Evolutionary conservation across 768 basidiomycete species (phyloP), one percentile per base, ranked within the genome.

Genomic region (Serendipita sp.): DNA sequence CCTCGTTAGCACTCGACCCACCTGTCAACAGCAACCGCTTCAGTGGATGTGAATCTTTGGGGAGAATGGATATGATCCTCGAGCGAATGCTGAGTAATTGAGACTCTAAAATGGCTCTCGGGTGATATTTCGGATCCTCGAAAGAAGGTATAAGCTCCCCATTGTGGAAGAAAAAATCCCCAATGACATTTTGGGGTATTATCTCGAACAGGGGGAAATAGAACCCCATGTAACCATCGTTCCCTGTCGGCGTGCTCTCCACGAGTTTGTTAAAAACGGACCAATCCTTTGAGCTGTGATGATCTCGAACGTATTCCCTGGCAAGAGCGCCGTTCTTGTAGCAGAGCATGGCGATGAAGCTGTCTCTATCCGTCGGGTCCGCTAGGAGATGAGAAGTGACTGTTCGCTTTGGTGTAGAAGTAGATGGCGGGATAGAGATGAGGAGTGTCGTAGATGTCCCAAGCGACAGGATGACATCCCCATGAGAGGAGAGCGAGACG

Each of bases 361-460:
- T 83, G 18, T 68, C 70, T n/a, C 78, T 76, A 45, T 62, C 65
- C 0, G 84, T 85, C 2, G 86, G 89, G 71, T 87, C 84, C 0
- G 86, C 79, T 65, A 88, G 81, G 18, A 86, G 78, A 73, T 88
- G 88, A 3, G 86, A 89, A 5, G 84, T 85, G 2, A 84, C 88
- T 71, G 86, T 81, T 66, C 88, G 76, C 72, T 81, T 80, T 2
- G 88, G 87, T 15, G 85, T 80, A 3, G 74, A 78, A 66, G 82
- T 79, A 4, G 82, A 75, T 3, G 84, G 85, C 3, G 87, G 85
- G 32, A 86, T 83, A 28, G 86, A 87, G 46, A 94, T 80, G 16
- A 94, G 80, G 68, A 92, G 81, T 2, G 91, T 93, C 0, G 90
- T 92, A 0, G 90, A 92, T 11, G 91, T 95, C 28, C 92, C 92